These are phyloP conservation scores for Acorus gramineus DNA, from an alignment of 106 monocot species.

Conservation along the genomic window DNA sequence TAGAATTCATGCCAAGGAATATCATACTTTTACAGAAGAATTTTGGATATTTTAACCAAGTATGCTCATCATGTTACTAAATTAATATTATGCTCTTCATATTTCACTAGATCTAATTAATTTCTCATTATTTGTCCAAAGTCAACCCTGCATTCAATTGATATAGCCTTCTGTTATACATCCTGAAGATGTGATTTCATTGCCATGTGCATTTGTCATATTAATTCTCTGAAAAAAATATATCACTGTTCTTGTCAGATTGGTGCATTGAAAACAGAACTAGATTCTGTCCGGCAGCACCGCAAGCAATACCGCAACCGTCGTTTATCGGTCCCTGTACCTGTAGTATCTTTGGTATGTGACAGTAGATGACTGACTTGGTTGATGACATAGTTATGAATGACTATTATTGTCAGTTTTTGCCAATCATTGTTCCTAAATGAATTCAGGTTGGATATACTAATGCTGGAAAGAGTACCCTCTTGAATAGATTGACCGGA, in stretches of 20 bases:
- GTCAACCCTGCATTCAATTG: no score
- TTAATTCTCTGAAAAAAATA: not conserved
- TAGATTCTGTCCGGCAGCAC: constrained; percentile 91
- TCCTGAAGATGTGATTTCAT: no score
- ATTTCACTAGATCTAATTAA: no score
- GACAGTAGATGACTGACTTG: not conserved
- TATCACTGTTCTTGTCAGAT: constrained; percentile 33
- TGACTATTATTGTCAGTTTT: no score
- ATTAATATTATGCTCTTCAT: no score
- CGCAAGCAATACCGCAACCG: constrained; percentile 84
- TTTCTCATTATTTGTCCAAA: no score
- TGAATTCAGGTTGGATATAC: constrained; percentile 78
- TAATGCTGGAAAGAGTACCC: constrained; percentile 98
- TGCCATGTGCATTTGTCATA: not conserved
- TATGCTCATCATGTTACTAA: no score
- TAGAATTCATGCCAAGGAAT: no score
- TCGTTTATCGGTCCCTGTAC: constrained; percentile 81
- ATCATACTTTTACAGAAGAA: no score
- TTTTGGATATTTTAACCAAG: no score
- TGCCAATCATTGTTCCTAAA: no score
- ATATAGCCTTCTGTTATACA: no score
- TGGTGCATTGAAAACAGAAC: constrained; percentile 68
- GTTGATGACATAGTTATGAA: not conserved
- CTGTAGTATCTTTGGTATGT: constrained; percentile 94
- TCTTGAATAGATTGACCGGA: constrained; percentile 86